Evolutionary conservation across 257 asterid species (phyloP).

Genomic region (Knoxia roxburghii): DNA sequence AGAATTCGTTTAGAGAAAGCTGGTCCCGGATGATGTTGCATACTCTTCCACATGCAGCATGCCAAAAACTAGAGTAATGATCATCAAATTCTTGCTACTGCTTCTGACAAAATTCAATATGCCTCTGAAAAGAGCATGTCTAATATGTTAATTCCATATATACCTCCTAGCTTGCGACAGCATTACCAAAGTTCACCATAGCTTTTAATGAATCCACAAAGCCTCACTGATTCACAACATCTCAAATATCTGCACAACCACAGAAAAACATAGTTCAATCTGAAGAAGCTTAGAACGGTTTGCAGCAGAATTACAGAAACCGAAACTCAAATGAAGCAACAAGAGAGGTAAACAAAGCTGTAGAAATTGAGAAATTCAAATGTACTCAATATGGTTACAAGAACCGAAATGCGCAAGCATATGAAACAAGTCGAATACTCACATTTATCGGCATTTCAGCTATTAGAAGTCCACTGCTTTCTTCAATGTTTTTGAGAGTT

Average conservation of each 20-base stretch:
- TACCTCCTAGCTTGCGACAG: slow-evolving; percentile 10
- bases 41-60: background rate
- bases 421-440: slow-evolving; percentile 24
- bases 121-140: background rate
- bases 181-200: background rate
- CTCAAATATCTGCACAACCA: slow-evolving; percentile 70
- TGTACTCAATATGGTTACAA: background rate
- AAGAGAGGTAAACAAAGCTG: background rate
- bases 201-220: slow-evolving; percentile 22
- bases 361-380: background rate
- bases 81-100: background rate
- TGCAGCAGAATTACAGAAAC: background rate
- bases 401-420: slow-evolving; percentile 1
- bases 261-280: slow-evolving; percentile 13
- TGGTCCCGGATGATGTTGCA: no score
- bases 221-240: slow-evolving; percentile 45
- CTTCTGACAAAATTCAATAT: background rate
- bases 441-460: slow-evolving; percentile 96
- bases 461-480: slow-evolving; percentile 65
- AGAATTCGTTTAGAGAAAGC: background rate
- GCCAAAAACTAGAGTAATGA: background rate
- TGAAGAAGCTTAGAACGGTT: background rate
- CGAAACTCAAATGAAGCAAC: background rate
- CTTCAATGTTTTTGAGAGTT: slow-evolving; percentile 79
- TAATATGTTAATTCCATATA: background rate